Conservation (phyloP, 1,284 basidiomycete species). For the Puccinia horiana region DNA sequence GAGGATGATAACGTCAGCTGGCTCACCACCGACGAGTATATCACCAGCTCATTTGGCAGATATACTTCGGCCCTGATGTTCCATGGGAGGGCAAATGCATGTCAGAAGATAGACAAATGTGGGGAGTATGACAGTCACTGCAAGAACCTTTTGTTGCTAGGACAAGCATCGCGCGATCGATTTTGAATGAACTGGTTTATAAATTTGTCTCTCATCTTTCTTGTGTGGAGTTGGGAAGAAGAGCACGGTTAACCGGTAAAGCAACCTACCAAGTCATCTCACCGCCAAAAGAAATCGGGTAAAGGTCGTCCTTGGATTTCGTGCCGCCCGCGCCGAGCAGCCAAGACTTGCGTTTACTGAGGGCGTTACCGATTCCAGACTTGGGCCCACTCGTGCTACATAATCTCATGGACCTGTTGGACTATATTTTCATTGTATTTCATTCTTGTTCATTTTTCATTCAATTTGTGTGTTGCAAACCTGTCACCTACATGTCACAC, state of each 20-base stretch:
- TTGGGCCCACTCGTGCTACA: too few relatives aligned
- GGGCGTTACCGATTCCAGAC: not conserved
- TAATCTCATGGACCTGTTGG: too few relatives aligned
- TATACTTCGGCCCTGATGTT: conserved; percentile 25
- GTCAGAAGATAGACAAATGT: not conserved
- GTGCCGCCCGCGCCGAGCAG: not conserved
- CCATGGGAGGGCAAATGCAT: not conserved
- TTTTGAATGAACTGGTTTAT: too few relatives aligned
- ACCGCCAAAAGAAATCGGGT: not conserved
- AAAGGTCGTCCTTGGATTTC: conserved; percentile 3
- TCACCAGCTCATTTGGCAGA: conserved; percentile 37
- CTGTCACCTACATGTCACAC: too few relatives aligned
- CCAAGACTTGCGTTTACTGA: conserved; percentile 16
- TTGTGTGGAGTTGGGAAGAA: not conserved
- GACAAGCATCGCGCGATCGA: not conserved
- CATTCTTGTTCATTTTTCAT: too few relatives aligned
- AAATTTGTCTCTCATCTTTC: too few relatives aligned
- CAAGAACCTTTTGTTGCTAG: too few relatives aligned
- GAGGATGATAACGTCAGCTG: not conserved
- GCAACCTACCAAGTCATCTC: conserved; percentile 25
- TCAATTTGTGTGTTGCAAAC: too few relatives aligned
- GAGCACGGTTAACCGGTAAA: too few relatives aligned
- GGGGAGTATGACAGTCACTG: not conserved
- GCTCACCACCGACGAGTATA: conserved; percentile 17
- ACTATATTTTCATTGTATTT: too few relatives aligned